phyloP scores from a whole-genome alignment of 495 filamentous ascomycete genomes.

The Glonium stellatum region DNA sequence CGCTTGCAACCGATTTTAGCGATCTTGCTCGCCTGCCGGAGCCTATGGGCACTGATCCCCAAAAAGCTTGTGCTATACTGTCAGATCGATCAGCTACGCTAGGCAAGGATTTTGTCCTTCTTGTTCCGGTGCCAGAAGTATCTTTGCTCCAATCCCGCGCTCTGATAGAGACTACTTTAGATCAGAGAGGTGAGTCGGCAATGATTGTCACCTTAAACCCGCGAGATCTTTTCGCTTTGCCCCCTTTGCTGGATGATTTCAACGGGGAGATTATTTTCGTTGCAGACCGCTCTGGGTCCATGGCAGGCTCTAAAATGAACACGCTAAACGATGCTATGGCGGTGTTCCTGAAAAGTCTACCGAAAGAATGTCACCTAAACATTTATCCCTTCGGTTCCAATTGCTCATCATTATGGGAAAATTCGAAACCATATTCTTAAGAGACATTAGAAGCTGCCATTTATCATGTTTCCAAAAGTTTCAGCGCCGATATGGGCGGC shows the following conservation, averaged over 20 bases:
- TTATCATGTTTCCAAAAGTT: neutral
- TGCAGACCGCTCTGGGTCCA: conserved; percentile 29
- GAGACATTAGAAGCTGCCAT: neutral
- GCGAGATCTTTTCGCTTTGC: conserved; percentile 3
- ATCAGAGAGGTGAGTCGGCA: neutral
- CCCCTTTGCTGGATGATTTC: neutral
- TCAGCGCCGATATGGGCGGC: conserved; percentile 11
- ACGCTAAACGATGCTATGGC: conserved; percentile 7
- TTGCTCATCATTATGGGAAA: conserved; percentile 5
- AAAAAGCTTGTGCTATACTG: neutral
- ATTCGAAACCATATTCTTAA: conserved; percentile 1
- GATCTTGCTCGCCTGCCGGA: neutral
- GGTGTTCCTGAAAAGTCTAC: conserved; percentile 7
- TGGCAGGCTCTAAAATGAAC: conserved; percentile 19
- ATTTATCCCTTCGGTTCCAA: conserved; percentile 10
- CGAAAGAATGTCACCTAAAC: neutral
- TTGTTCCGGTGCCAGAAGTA: neutral
- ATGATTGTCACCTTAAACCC: conserved; percentile 10
- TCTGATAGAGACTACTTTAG: neutral
- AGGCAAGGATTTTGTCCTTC: conserved; percentile 8
- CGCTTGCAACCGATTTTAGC: neutral
- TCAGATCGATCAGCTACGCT: neutral
- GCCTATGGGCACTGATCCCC: neutral
- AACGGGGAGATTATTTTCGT: conserved; percentile 33
- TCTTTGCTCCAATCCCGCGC: neutral